Percentiles rank a stretch among this genome's conserved stretches.
These are phyloP conservation scores for Papilionanthe hybrid DNA, from an alignment of 116 monocot genomes.

Conservation along the genomic window DNA sequence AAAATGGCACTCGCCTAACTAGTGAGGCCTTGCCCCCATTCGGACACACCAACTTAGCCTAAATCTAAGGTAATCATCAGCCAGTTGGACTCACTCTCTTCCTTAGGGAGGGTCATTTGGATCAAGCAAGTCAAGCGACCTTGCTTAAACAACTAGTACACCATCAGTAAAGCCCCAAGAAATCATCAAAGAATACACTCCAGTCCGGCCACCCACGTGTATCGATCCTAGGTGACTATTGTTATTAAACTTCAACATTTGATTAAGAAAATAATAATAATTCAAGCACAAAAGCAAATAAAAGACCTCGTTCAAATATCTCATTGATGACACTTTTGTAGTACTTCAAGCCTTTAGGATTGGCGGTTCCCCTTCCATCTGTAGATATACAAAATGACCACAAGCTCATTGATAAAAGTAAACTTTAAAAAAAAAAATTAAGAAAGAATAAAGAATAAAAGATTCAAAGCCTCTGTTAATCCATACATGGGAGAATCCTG, in stretches of 20 bases:
- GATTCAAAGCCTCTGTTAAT: neutral
- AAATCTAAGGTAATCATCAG: too few species aligned
- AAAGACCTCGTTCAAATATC: slow-evolving; percentile 42
- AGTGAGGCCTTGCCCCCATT: too few species aligned
- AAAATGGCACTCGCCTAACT: too few species aligned
- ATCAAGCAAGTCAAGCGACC: too few species aligned
- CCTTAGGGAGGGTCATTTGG: too few species aligned
- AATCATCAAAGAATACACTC: too few species aligned
- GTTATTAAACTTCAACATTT: neutral
- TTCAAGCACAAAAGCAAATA: neutral
- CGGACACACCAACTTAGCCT: too few species aligned
- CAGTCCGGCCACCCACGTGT: too few species aligned
- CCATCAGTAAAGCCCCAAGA: too few species aligned
- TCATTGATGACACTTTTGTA: slow-evolving; percentile 65
- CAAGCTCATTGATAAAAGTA: neutral
- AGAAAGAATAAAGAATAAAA: neutral
- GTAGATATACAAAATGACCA: neutral
- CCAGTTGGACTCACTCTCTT: too few species aligned
- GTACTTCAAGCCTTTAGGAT: slow-evolving; percentile 55
- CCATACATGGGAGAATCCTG: slow-evolving; percentile 20
- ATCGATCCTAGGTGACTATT: too few species aligned
- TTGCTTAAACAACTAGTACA: too few species aligned
- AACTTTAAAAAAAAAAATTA: neutral
- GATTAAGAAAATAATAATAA: neutral
- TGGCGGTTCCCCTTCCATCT: slow-evolving; percentile 71